phyloP scores from a whole-genome alignment of 768 basidiomycete genomes.

The Brasilioporus rufonigricans region DNA sequence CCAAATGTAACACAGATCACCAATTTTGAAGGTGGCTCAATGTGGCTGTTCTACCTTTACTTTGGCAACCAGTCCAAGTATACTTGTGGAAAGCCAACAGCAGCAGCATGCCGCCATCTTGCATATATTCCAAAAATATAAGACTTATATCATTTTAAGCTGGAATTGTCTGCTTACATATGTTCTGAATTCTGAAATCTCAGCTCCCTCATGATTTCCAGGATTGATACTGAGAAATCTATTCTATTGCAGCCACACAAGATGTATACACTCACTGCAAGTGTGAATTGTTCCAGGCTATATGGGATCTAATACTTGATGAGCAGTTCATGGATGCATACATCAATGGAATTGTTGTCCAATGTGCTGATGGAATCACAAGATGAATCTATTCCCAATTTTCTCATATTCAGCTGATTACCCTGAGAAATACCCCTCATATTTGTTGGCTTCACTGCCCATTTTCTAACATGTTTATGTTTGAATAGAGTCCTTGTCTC shows the following conservation, averaged over 20 bases:
- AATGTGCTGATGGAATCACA: conserved; percentile 10
- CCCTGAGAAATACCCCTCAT: background rate
- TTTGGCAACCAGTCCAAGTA: background rate
- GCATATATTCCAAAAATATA: background rate
- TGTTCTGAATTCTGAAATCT: no score
- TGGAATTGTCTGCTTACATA: background rate
- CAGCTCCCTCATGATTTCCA: background rate
- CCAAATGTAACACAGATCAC: background rate
- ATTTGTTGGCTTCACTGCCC: background rate
- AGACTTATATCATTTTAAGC: background rate
- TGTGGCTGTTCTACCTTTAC: background rate
- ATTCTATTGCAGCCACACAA: no score
- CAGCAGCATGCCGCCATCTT: background rate
- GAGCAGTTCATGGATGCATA: conserved; percentile 15
- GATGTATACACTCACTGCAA: conserved; percentile 13
- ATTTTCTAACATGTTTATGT: no score
- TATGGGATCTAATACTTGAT: conserved; percentile 16
- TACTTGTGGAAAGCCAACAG: background rate
- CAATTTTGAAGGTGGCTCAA: background rate
- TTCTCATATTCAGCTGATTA: conserved; percentile 21
- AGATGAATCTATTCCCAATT: conserved; percentile 11
- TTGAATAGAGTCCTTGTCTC: no score
- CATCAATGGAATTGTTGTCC: conserved; percentile 13
- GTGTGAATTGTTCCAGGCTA: conserved; percentile 17
- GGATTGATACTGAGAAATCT: background rate